These are phyloP conservation scores for Paraurostyla sp. DNA, from an alignment of 73 alveolate species.

Conservation along the genomic window DNA sequence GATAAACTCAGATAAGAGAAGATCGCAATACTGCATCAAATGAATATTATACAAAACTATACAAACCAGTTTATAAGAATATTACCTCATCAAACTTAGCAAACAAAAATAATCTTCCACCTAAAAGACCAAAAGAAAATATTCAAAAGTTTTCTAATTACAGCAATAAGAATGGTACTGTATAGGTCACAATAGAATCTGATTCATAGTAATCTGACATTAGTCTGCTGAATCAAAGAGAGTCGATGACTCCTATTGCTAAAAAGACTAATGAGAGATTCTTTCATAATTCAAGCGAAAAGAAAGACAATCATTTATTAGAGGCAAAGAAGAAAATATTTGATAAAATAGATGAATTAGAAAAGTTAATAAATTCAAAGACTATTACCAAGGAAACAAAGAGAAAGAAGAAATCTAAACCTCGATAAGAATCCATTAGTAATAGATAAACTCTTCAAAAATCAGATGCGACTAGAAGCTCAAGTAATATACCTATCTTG, in stretches of 20 bases:
- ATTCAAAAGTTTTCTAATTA: neutral
- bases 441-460: neutral
- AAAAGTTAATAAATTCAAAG: conserved; percentile 12
- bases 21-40: neutral
- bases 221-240: neutral
- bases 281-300: conserved; percentile 20
- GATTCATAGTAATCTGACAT: neutral
- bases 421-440: neutral
- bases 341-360: conserved; percentile 58
- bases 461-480: neutral
- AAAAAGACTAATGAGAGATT: neutral
- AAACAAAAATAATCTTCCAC: neutral
- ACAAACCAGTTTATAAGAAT: too few species aligned
- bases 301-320: conserved; percentile 24
- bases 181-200: neutral
- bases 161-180: neutral
- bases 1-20: neutral
- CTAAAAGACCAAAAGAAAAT: conserved; percentile 1
- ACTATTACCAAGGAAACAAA: neutral
- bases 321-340: conserved; percentile 27
- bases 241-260: neutral
- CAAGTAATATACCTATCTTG: too few species aligned
- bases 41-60: neutral
- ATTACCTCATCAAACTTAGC: too few species aligned
- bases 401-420: neutral